These are phyloP conservation scores for Micractinium conductrix DNA, from an alignment of 139 green algal species.

Conservation along the genomic window DNA sequence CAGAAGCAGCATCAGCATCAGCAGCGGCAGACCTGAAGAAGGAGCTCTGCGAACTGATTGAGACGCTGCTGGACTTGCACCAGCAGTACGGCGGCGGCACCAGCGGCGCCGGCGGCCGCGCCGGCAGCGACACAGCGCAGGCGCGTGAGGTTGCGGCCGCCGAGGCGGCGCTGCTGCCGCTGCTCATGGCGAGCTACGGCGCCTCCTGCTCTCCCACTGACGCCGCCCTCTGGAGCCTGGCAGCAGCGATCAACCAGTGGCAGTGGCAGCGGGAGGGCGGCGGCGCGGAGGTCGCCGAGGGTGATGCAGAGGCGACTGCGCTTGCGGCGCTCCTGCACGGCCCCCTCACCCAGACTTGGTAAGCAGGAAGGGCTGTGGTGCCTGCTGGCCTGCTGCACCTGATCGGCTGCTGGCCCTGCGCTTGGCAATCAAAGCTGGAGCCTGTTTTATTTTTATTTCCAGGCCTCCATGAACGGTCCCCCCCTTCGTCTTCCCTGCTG, in stretches of 20 bases:
- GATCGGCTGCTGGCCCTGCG: background rate
- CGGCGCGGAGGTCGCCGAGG: background rate
- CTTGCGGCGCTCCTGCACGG: slow-evolving; percentile 36
- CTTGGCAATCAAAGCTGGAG: background rate
- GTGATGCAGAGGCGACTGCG: background rate
- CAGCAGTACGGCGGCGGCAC: slow-evolving; percentile 32
- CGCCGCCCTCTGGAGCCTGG: slow-evolving; percentile 55
- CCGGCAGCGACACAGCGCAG: background rate
- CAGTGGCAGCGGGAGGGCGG: slow-evolving; percentile 5
- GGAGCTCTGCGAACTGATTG: slow-evolving; percentile 60
- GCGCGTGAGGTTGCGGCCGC: background rate
- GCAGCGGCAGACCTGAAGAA: slow-evolving; percentile 27
- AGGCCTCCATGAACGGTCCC: background rate
- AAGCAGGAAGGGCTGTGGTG: background rate
- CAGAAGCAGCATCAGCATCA: background rate
- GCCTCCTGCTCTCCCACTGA: slow-evolving; percentile 55
- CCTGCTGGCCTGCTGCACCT: background rate
- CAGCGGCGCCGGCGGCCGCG: background rate
- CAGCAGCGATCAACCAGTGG: slow-evolving; percentile 58
- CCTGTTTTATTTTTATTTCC: background rate
- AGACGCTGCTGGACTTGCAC: slow-evolving; percentile 62
- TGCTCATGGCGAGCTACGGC: slow-evolving; percentile 66
- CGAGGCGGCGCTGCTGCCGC: slow-evolving; percentile 50
- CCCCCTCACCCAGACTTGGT: slow-evolving; percentile 1
- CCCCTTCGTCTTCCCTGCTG: background rate